phyloP scores from a whole-genome alignment of 75 land plant species.

The Selaginella moellendorffii region DNA sequence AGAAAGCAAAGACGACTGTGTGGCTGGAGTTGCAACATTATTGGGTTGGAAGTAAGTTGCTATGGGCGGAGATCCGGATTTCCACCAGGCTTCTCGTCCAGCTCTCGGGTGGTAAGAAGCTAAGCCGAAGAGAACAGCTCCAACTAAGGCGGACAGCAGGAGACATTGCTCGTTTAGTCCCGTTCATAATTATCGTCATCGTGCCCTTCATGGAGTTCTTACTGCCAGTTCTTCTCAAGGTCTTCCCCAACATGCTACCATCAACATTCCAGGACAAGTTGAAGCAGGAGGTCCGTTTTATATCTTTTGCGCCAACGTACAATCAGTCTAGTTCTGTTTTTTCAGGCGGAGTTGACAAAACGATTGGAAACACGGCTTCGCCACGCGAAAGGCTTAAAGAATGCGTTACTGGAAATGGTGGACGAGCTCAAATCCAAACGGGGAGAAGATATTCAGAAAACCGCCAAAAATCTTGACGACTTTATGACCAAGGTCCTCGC shows the following conservation, averaged over 20 bases:
- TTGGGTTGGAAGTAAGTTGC: slow-evolving; percentile 85
- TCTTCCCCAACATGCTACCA: slow-evolving; percentile 99
- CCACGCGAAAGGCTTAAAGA: slow-evolving; percentile 93
- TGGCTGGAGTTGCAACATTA: slow-evolving; percentile 62
- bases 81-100: slow-evolving; percentile 67
- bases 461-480: slow-evolving; percentile 83
- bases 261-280: slow-evolving; percentile 98
- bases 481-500: slow-evolving; percentile 56
- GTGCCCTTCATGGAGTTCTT: slow-evolving; percentile 99
- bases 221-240: slow-evolving; percentile 75
- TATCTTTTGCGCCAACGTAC: not conserved
- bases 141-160: slow-evolving; percentile 92
- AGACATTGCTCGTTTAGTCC: slow-evolving; percentile 89
- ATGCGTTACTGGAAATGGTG: slow-evolving; percentile 92
- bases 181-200: slow-evolving; percentile 83
- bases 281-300: slow-evolving; percentile 72
- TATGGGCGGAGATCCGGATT: slow-evolving; percentile 85
- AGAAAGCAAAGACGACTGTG: slow-evolving; percentile 62
- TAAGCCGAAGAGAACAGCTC: slow-evolving; percentile 77
- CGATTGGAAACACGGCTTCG: slow-evolving; percentile 74
- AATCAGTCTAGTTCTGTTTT: not conserved
- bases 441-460: slow-evolving; percentile 71
- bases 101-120: slow-evolving; percentile 69
- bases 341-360: slow-evolving; percentile 71
- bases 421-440: slow-evolving; percentile 69